A percentile compares a stretch with the other conserved stretches of the same genome.
Conservation (phyloP, 345 rosid species). For the Eucalyptus sp. region DNA sequence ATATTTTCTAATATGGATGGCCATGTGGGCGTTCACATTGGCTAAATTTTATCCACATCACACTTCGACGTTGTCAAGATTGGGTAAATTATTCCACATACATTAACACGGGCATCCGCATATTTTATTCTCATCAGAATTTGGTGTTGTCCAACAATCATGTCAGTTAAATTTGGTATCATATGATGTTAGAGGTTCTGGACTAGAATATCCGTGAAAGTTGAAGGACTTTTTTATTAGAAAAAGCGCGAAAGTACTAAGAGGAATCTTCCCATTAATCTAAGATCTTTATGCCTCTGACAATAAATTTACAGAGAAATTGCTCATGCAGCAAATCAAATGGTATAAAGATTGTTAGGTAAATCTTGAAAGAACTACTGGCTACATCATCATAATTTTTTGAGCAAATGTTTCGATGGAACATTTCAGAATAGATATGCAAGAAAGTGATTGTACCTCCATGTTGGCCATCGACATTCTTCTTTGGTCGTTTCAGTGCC, state of each 20-base stretch:
- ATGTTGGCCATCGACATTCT: slow-evolving; percentile 30
- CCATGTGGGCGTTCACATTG: neutral
- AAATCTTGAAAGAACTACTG: neutral
- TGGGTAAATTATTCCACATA: neutral
- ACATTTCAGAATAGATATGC: neutral
- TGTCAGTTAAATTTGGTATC: neutral
- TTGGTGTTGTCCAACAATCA: neutral
- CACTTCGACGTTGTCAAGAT: neutral
- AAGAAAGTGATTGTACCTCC: slow-evolving; percentile 33
- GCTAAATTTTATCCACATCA: neutral
- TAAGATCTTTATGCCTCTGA: neutral
- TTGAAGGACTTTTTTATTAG: neutral
- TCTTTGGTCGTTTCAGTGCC: slow-evolving; percentile 74
- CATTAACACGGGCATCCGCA: neutral
- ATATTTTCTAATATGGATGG: neutral
- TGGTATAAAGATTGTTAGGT: neutral
- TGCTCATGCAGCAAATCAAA: neutral
- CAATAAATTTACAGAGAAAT: neutral
- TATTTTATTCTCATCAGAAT: neutral
- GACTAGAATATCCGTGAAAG: neutral
- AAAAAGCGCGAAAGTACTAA: neutral
- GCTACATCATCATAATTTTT: neutral
- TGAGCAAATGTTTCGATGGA: neutral
- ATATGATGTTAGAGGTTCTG: neutral
- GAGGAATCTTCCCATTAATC: neutral